Evolutionary conservation across 2,329 filamentous ascomycete genomes (phyloP).

Genomic region (Exophiala bonariae): DNA sequence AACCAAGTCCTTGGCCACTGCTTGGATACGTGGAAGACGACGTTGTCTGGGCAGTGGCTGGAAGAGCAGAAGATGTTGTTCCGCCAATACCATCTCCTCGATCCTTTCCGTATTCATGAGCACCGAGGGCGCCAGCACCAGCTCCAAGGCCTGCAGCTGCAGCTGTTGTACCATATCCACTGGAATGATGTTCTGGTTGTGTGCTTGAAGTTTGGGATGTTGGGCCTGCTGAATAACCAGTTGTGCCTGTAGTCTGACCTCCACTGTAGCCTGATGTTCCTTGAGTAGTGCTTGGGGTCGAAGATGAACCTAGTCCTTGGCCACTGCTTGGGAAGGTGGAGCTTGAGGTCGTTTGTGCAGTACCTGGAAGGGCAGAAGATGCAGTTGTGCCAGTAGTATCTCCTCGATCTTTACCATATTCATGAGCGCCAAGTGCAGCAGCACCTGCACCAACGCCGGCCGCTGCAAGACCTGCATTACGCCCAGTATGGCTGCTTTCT

Average conservation of each 20-base stretch:
- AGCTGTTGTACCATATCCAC: background rate
- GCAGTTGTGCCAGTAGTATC: background rate
- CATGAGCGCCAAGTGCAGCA: slow-evolving; percentile 9
- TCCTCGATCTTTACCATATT: slow-evolving; percentile 7
- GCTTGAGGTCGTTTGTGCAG: background rate
- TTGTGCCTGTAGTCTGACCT: too few relatives aligned
- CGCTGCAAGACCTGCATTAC: slow-evolving; percentile 14
- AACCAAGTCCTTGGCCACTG: too few relatives aligned
- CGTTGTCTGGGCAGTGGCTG: background rate
- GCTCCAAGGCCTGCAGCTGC: slow-evolving; percentile 18
- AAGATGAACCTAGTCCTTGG: too few relatives aligned
- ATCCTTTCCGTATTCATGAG: slow-evolving; percentile 9
- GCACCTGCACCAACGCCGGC: slow-evolving; percentile 18
- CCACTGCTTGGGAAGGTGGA: background rate
- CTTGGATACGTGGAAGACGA: background rate
- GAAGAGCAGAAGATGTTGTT: background rate
- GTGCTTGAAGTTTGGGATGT: background rate
- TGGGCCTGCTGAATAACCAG: background rate
- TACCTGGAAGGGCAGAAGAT: background rate
- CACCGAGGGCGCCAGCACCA: slow-evolving; percentile 7
- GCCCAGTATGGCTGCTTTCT: slow-evolving; percentile 8
- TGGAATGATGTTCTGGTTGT: background rate
- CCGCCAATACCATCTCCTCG: background rate
- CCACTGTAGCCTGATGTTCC: too few relatives aligned
- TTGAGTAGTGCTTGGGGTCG: too few relatives aligned